These are phyloP conservation scores for Fusarium equiseti DNA, from an alignment of 2,329 filamentous ascomycete species.

Conservation along the genomic window DNA sequence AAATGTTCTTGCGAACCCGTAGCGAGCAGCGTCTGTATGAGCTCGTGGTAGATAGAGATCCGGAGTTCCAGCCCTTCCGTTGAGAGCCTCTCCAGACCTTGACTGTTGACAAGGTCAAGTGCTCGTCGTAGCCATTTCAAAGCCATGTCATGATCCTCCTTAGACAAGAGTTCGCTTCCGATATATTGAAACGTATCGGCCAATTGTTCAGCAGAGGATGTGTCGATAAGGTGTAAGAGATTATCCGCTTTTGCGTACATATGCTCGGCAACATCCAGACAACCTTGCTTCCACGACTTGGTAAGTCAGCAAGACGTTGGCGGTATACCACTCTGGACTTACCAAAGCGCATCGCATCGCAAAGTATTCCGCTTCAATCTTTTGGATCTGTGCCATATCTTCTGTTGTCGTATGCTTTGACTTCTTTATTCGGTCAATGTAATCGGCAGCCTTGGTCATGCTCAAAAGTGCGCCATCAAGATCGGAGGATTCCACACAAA, in stretches of 20 bases:
- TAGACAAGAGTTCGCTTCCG: conserved; percentile 69
- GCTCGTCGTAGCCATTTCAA: conserved; percentile 81
- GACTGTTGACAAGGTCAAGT: conserved; percentile 66
- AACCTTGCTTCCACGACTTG: conserved; percentile 80
- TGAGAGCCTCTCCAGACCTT: conserved; percentile 67
- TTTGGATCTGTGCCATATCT: conserved; percentile 31
- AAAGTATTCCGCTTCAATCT: conserved; percentile 71
- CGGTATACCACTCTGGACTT: conserved; percentile 44
- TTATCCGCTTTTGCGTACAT: conserved; percentile 73
- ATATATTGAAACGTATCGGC: conserved; percentile 79
- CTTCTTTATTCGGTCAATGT: conserved; percentile 51
- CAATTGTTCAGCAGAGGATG: conserved; percentile 68
- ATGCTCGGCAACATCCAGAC: conserved; percentile 81
- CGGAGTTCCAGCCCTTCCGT: conserved; percentile 72
- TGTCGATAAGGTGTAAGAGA: conserved; percentile 57
- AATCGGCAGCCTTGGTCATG: conserved; percentile 73
- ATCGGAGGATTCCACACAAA: conserved; percentile 63
- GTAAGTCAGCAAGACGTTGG: conserved; percentile 29
- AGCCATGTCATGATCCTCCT: conserved; percentile 66
- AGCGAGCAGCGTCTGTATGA: conserved; percentile 68
- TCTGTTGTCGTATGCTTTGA: background rate
- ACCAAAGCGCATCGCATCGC: conserved; percentile 76
- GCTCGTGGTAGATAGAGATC: conserved; percentile 73
- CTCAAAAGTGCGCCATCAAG: conserved; percentile 69
- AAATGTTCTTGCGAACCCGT: conserved; percentile 58